Evolutionary conservation across 2,329 filamentous ascomycete genomes (phyloP), one percentile per base, ranked within the genome.

Genomic region (Fragosphaeria purpurea): DNA sequence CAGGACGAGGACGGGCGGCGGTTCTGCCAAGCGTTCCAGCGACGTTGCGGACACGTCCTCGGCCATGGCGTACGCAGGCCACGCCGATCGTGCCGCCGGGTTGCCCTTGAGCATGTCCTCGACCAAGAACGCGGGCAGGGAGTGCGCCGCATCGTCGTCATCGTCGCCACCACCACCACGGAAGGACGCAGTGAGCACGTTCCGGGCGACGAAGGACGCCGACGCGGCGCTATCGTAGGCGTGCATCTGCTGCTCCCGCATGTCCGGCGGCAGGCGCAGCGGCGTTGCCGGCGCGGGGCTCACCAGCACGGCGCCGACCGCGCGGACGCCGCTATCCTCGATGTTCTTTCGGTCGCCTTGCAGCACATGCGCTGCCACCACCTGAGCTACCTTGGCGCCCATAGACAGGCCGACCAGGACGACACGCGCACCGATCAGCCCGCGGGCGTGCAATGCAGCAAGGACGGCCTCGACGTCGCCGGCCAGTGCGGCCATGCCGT

Each of bases 361-460:
- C 22, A 22, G 22, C 55, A 42, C 39, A 9, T 48, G 42, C 33
- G 55, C 54, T 1, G 56, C 58, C 9, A 61, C 51, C 10, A 60
- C 50, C 22, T 67, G 58, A 0, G 62, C 61, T 3, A 69, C 62
- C 47, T 70, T 69, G 12, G 61, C 67, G 4, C 67, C 67, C 67
- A 70, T 70, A 0, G 65, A 68, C 54, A 69, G 63, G 2, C 65
- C 65, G 39, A 68, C 51, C 4, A 68, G 54, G 22, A 68, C 53
- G 39, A 67, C 59, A 1, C 60, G 57, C 6, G 58, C 8, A 37
- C 12, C 40, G 6, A 30, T 7, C 12, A 41, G 40, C n/a, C 4
- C 40, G 30, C 30, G 57, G 30, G 22, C 22, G 10, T 33, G 33
- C 5, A 59, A 43, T 11, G 52, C 38, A 0, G 51, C 43, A 13